Base-by-base conservation (phyloP, 495 filamentous ascomycete genomes). In the Hyaloscypha finlandica region DNA sequence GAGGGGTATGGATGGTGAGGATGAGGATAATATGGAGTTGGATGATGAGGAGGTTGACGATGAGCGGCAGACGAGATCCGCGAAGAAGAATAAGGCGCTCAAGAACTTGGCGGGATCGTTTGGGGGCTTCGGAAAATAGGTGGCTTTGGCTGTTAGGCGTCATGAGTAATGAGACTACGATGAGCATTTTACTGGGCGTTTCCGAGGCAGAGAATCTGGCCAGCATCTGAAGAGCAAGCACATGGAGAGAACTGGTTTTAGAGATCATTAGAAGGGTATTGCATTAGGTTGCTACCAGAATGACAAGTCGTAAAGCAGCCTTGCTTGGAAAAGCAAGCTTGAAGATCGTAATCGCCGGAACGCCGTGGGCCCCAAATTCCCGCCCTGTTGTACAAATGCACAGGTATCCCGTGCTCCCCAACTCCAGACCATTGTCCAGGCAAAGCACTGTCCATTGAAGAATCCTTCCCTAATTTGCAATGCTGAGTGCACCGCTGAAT, bases 11-110 rank as follows among this genome's bases (percentile, higher is more conserved):
- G 77, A 82, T 54, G 81, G 80, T 22, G 78, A 78, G 55, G 78
- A 81, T 68, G 81, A 84, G 8, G 87, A 85, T 45, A 84, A 85
- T 68, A 85, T 86, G 81, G 88, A 89, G 63, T 45, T 85, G n/a
- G 83, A 86, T 70, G 75, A 79, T 11, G 84, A 80, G 32, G 65
- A 69, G 53, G 65, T 33, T 75, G 76, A 60, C 63, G 74, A 37
- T 20, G 31, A 37, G 35, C 39, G 65, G 75, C 64, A 70, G 69
- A 64, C 52, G 66, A 54, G 63, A 72, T 19, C 31, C 19, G 9
- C 65, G 64, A 62, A 30, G 53, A 74, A 71, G 66, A 74, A 71
- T 63, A 70, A 65, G 37, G 68, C 64, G 2, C 68, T 70, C 63
- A 53, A 53, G 57, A 20, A 22, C 20, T 54, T 54, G 58, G 37